Evolutionary conservation across 2,329 filamentous ascomycete genomes (phyloP), one percentile per base, ranked within the genome.

Genomic region (Apiospora arundinis): DNA sequence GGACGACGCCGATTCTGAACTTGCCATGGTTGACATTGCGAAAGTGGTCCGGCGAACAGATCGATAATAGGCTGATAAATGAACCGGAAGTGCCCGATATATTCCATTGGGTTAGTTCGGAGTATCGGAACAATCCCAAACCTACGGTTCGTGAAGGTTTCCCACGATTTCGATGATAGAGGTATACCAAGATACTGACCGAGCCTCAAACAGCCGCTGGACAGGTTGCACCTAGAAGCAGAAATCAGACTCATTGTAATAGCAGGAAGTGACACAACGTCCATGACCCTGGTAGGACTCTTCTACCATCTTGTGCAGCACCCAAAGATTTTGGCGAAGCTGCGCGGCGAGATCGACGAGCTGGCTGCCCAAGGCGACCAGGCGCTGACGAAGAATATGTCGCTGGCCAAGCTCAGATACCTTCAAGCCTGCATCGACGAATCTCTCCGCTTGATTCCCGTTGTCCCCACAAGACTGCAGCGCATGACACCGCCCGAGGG

Each of bases 391-490:
- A 69, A 68, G 32, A 44, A 69, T 25, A 25, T 67, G 32, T 37
- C 66, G 21, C 56, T 63, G 28, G 56, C 32, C 56, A 63, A 63
- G 56, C 56, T 63, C 56, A 23, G 18, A n/a, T 71, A 69, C 69
- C 69, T 72, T 11, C 49, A 70, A 21, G 71, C 71, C n/a, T 70
- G 69, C 69, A 66, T 72, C 69, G 69, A 72, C 37, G 71, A 72
- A 66, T 49, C 69, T 1, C 45, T 63, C 18, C 69, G 71, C 28
- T 63, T 72, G n/a, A 4, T 37, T 2, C 69, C 69, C 28, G 46
- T 48, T 14, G 66, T 72, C 21, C 45, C 71, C 23, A 63, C 32
- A 6, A 63, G 67, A 12, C 42, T 72, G 18, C 65, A 40, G 40
- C 71, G 71, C 23, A 46, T 23, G 69, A 72, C 69, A 7, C 71